Conservation (phyloP, 2,329 filamentous ascomycete genomes). For the Aureobasidium namibiae region DNA sequence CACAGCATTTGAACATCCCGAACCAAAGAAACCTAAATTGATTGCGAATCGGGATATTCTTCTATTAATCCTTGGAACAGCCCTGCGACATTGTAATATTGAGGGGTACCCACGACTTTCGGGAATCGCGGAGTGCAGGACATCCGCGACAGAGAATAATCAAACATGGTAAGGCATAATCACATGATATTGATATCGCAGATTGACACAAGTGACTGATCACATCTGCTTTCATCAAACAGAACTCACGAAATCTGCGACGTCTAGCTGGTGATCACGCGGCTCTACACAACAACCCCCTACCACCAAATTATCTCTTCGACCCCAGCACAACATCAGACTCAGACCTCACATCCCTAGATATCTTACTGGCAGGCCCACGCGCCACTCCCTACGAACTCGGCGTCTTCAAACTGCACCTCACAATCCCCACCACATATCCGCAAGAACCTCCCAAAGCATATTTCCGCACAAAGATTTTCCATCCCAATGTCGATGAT, state of each 20-base stretch:
- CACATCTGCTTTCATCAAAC: background rate
- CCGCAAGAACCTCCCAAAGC: conserved; percentile 47
- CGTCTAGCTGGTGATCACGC: conserved; percentile 54
- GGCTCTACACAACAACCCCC: conserved; percentile 44
- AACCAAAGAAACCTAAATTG: background rate
- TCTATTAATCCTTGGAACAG: background rate
- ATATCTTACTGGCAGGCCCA: conserved; percentile 51
- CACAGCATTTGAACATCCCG: background rate
- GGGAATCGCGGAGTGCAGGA: background rate
- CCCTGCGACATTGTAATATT: background rate
- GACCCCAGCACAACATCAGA: conserved; percentile 30
- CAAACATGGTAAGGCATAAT: background rate
- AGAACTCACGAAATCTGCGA: conserved; percentile 45
- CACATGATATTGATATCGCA: too few relatives aligned
- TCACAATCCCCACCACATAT: conserved; percentile 53
- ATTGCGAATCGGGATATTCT: background rate
- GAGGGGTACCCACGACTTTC: background rate
- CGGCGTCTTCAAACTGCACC: conserved; percentile 52
- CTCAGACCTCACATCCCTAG: conserved; percentile 50
- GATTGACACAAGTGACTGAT: background rate
- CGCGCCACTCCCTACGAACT: conserved; percentile 51
- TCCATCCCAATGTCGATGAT: conserved; percentile 58
- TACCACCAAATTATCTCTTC: conserved; percentile 57
- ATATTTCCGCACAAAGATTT: conserved; percentile 52
- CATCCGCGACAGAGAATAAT: background rate